Conservation (phyloP, 371 early-diverging fungal genomes). For the Rhizopus delemar region DNA sequence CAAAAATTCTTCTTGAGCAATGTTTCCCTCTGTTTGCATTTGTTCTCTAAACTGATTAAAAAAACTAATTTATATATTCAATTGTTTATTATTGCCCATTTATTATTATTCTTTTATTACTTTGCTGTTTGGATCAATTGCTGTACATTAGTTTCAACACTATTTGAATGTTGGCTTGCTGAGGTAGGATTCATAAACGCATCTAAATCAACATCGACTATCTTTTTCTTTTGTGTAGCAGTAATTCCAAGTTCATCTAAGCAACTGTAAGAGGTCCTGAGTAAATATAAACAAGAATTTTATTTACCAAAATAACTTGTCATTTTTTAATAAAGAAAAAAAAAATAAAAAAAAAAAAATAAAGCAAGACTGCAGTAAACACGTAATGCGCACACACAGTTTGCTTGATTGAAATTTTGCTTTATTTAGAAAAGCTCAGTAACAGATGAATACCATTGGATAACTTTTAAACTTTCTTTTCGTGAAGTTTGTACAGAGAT, state of each 20-base stretch:
- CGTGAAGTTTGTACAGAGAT: no score
- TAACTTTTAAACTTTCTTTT: no score
- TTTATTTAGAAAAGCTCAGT: conserved; percentile 2
- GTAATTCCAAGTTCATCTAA: conserved; percentile 42
- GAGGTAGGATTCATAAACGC: conserved; percentile 39
- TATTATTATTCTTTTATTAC: conserved; percentile 13
- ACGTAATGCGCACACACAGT: no score
- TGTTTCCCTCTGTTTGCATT: conserved; percentile 43
- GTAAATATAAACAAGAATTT: background rate
- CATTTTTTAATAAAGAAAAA: conserved; percentile 16
- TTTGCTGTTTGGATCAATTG: conserved; percentile 42
- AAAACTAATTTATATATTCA: conserved; percentile 21
- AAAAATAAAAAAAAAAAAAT: background rate
- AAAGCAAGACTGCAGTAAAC: background rate
- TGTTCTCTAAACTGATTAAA: conserved; percentile 42
- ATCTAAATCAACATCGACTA: conserved; percentile 40
- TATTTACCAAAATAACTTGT: conserved; percentile 39
- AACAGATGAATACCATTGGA: background rate
- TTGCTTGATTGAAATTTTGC: background rate
- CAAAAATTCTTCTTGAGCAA: conserved; percentile 47
- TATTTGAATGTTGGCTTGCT: background rate
- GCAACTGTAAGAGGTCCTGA: background rate
- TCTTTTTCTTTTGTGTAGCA: conserved; percentile 16
- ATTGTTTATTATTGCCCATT: background rate
- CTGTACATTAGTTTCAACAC: conserved; percentile 16